phyloP scores from a whole-genome alignment of 2,329 filamentous ascomycete genomes.

The Myriosclerotinia scirpicola region DNA sequence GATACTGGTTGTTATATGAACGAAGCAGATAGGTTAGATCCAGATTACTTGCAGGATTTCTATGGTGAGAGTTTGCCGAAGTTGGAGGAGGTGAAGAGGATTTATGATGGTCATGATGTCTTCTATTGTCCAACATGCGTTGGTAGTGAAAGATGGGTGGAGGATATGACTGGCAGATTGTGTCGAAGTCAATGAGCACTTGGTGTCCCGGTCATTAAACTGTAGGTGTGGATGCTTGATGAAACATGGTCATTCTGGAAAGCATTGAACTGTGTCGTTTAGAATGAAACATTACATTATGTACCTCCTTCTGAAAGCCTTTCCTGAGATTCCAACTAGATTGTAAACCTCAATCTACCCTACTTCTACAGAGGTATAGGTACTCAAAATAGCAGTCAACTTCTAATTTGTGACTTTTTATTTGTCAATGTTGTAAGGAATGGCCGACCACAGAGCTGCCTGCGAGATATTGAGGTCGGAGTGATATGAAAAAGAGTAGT shows the following conservation, averaged over 20 bases:
- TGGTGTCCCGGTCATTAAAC: background rate
- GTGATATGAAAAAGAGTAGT: too few relatives aligned
- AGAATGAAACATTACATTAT: background rate
- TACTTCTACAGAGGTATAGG: background rate
- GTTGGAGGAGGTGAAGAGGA: constrained; percentile 41
- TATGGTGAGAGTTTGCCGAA: constrained; percentile 42
- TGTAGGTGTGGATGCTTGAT: too few relatives aligned
- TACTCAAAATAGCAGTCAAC: background rate
- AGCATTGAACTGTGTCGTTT: too few relatives aligned
- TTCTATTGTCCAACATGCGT: constrained; percentile 46
- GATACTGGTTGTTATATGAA: constrained; percentile 47
- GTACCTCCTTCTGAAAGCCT: background rate
- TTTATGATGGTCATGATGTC: constrained; percentile 40
- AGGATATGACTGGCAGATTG: constrained; percentile 21
- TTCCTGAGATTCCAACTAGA: too few relatives aligned
- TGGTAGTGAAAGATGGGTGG: constrained; percentile 41
- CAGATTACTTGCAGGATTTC: constrained; percentile 41
- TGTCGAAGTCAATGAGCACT: constrained; percentile 6
- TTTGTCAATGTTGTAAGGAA: background rate
- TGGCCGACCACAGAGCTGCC: too few relatives aligned
- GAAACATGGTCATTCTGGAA: background rate
- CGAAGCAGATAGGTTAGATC: constrained; percentile 44
- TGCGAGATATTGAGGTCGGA: too few relatives aligned
- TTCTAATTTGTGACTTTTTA: background rate
- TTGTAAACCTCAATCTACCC: background rate